Evolutionary conservation across 73 alveolate genomes (phyloP), one percentile per base, ranked within the genome.

Genomic region (Diophrys appendiculata): DNA sequence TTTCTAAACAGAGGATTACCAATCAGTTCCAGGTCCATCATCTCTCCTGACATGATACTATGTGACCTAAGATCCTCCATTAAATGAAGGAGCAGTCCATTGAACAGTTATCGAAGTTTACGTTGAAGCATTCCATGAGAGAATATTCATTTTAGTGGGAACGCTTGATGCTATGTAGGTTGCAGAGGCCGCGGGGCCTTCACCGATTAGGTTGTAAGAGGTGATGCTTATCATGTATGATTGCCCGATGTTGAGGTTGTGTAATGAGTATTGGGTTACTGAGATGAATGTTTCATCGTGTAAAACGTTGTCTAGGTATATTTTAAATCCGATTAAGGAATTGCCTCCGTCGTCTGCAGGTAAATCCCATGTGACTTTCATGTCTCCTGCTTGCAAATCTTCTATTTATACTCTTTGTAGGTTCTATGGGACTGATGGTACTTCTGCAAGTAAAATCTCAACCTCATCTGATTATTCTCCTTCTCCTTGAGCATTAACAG

Each of bases 401-500:
- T 89, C 52, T 13, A 53, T 56, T 1, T 88, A 90, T 0, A 81
- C 79, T 33, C 94, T 33, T 23, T 23, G 25, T 52, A 87, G 80
- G 65, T 26, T 88, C 82, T 81, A 67, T 0, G 95, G 95, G 1
- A 87, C 87, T 1, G 92, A 72, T 0, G 95, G 95, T 1, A 73
- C 89, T 33, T 80, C 92, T 14, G 97, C 93, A 33, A 91, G 73
- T 26, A 89, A 69, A n/a, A 91, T 77, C 30, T 92, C 84, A 52
- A 88, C 90, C 29, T 89, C 92, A 64, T 88, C 97, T 34, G 95
- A 88, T 0, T 81, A 76, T 14, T 90, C 91, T 0, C 94, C 93
- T 76, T 88, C 97, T 29, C 95, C 97, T 23, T 91, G 94, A 14
- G 89, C 84, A 77, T 91, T 91, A 35, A 77, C 89, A 0, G 95